Percentiles rank a stretch among this genome's conserved stretches.
Conservation (phyloP, 1,284 basidiomycete species). For the Ceratobasidium papillatum region DNA sequence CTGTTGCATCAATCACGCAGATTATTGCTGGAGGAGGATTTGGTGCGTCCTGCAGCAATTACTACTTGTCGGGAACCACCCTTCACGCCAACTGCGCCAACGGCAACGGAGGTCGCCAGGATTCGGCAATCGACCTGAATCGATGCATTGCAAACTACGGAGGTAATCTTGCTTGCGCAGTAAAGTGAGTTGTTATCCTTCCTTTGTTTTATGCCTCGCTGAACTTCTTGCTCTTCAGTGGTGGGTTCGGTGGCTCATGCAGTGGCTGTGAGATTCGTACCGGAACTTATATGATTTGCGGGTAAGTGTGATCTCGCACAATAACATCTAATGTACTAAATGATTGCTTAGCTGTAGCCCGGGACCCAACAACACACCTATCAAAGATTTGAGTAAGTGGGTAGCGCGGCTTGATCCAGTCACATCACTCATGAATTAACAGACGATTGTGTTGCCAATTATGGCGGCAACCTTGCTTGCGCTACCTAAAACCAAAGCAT, state of each 20-base stretch:
- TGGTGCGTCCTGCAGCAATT: not conserved
- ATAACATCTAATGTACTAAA: not conserved
- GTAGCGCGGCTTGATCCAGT: too few species aligned
- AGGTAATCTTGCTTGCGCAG: not conserved
- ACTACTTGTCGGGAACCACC: not conserved
- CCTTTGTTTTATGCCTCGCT: not conserved
- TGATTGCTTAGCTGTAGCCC: not conserved
- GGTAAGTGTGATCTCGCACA: not conserved
- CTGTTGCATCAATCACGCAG: not conserved
- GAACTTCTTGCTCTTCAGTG: not conserved
- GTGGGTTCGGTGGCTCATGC: slow-evolving; percentile 13
- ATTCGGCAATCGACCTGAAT: not conserved
- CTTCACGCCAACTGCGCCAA: not conserved
- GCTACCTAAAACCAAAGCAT: not conserved
- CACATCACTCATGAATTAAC: not conserved
- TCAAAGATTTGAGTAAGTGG: not conserved
- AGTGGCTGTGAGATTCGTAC: not conserved
- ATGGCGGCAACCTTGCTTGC: slow-evolving; percentile 2
- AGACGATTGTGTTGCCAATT: slow-evolving; percentile 6
- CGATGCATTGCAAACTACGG: slow-evolving; percentile 3
- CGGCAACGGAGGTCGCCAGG: not conserved
- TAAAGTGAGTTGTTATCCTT: not conserved
- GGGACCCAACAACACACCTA: not conserved
- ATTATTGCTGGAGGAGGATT: slow-evolving; percentile 1
- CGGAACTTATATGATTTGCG: slow-evolving; percentile 9